Conservation (phyloP, 352 stramenopile genomes). For the Thalassiosira livingstoniorum region DNA sequence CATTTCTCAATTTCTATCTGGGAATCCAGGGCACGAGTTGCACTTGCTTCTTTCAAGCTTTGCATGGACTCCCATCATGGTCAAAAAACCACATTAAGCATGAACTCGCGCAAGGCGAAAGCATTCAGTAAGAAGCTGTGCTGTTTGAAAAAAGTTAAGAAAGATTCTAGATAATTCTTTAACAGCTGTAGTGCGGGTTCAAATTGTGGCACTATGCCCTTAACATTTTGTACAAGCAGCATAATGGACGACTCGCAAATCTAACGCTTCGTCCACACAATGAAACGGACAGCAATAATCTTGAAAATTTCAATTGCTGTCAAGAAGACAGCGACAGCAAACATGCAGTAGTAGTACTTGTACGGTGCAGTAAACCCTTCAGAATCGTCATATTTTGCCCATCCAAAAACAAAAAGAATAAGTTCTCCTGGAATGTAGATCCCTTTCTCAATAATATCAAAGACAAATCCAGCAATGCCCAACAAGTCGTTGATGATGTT, state of each 20-base stretch:
- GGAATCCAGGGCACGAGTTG: no score
- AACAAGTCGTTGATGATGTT: conserved; percentile 37
- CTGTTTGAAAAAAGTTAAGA: no score
- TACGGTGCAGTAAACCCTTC: conserved; percentile 36
- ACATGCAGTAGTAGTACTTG: conserved; percentile 63
- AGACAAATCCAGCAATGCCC: conserved; percentile 39
- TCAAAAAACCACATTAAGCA: no score
- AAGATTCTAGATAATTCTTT: no score
- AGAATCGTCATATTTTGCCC: conserved; percentile 42
- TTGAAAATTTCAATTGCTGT: conserved; percentile 63
- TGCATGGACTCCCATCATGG: no score
- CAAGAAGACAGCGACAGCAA: conserved; percentile 49
- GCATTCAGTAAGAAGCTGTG: no score
- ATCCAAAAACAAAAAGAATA: conserved; percentile 64
- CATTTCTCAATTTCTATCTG: no score
- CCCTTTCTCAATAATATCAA: conserved; percentile 56
- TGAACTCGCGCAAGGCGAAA: no score
- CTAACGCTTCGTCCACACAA: conserved; percentile 59
- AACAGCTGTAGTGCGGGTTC: no score
- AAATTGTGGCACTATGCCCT: no score
- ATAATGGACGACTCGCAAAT: not conserved
- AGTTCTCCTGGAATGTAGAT: conserved; percentile 55
- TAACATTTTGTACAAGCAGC: not conserved
- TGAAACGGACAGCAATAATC: conserved; percentile 52
- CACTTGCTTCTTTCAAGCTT: no score